Evolutionary conservation across 192 early-diverging fungal species (phyloP).

Genomic region (Chytriomyces sp.): DNA sequence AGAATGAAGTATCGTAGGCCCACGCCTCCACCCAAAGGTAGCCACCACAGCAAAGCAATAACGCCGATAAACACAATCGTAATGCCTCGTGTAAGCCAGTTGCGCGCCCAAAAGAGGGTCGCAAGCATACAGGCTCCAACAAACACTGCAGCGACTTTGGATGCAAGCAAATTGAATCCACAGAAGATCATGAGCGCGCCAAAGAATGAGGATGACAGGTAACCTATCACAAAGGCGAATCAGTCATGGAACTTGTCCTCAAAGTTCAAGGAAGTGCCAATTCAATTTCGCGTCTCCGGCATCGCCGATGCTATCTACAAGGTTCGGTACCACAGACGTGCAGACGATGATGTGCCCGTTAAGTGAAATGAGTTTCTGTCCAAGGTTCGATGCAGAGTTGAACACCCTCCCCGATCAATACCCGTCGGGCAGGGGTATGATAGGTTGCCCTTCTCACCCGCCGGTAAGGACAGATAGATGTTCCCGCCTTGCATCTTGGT

Average conservation of each 20-base stretch:
- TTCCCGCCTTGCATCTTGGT: constrained; percentile 66
- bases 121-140: constrained; percentile 81
- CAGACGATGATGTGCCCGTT: too few species aligned
- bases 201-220: constrained; percentile 84
- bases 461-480: constrained; percentile 78
- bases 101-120: constrained; percentile 85
- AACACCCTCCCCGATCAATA: too few species aligned
- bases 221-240: constrained; percentile 49
- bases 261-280: too few species aligned
- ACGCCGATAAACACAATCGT: constrained; percentile 83
- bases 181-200: constrained; percentile 93
- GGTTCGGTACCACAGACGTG: too few species aligned
- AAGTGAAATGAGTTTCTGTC: too few species aligned
- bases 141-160: constrained; percentile 84
- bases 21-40: constrained; percentile 55
- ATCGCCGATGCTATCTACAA: too few species aligned
- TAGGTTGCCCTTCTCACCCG: constrained; percentile 46
- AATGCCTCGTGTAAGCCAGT: constrained; percentile 82
- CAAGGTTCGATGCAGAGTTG: too few species aligned
- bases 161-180: constrained; percentile 85
- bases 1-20: constrained; percentile 89
- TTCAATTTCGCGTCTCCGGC: too few species aligned
- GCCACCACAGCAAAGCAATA: constrained; percentile 83
- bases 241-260: background rate
- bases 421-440: background rate